Evolutionary conservation across 2,329 filamentous ascomycete species (phyloP).

Genomic region (Tothia fuscella): DNA sequence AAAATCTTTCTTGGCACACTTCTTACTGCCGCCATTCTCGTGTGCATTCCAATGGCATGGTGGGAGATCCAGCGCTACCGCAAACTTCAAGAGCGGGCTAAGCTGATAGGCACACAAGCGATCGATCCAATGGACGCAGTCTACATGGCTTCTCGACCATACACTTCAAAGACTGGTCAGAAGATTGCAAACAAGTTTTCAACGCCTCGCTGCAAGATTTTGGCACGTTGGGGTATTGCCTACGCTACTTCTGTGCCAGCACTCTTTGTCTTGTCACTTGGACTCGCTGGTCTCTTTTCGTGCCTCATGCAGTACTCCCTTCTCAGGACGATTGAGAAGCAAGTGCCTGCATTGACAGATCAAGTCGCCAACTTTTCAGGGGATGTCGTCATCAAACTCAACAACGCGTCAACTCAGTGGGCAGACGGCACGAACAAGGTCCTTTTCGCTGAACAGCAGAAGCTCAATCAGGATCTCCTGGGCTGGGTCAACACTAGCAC

Average conservation of each 20-base stretch:
- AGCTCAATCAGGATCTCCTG: constrained; percentile 76
- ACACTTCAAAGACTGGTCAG: constrained; percentile 61
- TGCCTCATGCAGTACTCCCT: constrained; percentile 74
- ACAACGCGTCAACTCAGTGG: constrained; percentile 66
- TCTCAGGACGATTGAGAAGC: constrained; percentile 58
- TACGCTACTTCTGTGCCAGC: constrained; percentile 79
- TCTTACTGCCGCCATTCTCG: constrained; percentile 56
- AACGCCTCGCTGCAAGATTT: constrained; percentile 51
- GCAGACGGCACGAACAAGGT: constrained; percentile 62
- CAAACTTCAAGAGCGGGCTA: constrained; percentile 56
- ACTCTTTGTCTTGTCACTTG: constrained; percentile 76
- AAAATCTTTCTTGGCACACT: constrained; percentile 69
- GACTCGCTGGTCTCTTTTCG: constrained; percentile 67
- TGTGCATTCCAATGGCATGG: constrained; percentile 67
- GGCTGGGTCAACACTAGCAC: constrained; percentile 82
- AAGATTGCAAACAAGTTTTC: constrained; percentile 55
- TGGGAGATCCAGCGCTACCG: constrained; percentile 69
- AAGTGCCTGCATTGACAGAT: constrained; percentile 61
- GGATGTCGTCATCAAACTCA: constrained; percentile 60
- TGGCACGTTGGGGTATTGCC: constrained; percentile 71
- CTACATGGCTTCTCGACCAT: constrained; percentile 74
- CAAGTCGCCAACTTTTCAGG: constrained; percentile 71
- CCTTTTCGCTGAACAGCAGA: constrained; percentile 49
- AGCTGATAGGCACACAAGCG: constrained; percentile 51
- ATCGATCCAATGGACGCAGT: constrained; percentile 79